Percentiles rank a stretch among this genome's conserved stretches.
phyloP scores from a whole-genome alignment of 2,329 filamentous ascomycete genomes.

The Colletotrichum aenigma region DNA sequence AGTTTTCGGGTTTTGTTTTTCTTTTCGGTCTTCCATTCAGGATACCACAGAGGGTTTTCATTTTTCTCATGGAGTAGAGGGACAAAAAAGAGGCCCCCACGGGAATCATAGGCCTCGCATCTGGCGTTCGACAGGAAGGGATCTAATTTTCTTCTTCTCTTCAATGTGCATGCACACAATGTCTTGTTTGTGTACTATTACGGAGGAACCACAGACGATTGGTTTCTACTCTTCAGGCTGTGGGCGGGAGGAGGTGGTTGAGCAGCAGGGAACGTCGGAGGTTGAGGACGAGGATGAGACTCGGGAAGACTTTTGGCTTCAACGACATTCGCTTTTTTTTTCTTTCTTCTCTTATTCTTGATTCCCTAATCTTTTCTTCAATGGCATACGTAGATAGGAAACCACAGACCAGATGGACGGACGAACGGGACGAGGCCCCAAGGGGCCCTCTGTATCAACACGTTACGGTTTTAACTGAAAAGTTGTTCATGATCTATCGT shows the following conservation, averaged over 20 bases:
- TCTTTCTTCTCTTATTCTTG: constrained; percentile 4
- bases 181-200: constrained; percentile 1
- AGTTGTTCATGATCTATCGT: constrained; percentile 4
- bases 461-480: background rate
- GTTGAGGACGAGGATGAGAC: background rate
- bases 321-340: constrained; percentile 13
- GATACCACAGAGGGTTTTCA: constrained; percentile 7
- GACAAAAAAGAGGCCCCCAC: background rate
- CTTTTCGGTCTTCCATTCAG: constrained; percentile 6
- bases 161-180: background rate
- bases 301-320: constrained; percentile 11
- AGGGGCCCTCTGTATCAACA: background rate
- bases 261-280: background rate
- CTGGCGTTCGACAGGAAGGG: constrained; percentile 4
- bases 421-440: background rate
- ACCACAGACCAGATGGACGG: background rate
- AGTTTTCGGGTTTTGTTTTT: background rate
- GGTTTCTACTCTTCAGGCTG: background rate
- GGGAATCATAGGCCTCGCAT: background rate
- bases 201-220: background rate
- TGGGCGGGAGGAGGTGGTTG: background rate
- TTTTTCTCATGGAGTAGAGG: background rate
- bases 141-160: background rate
- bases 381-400: constrained; percentile 7
- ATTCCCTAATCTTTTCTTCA: constrained; percentile 3